These are phyloP conservation scores for Fusarium circinatum DNA, from an alignment of 2,329 filamentous ascomycete species.

Conservation along the genomic window DNA sequence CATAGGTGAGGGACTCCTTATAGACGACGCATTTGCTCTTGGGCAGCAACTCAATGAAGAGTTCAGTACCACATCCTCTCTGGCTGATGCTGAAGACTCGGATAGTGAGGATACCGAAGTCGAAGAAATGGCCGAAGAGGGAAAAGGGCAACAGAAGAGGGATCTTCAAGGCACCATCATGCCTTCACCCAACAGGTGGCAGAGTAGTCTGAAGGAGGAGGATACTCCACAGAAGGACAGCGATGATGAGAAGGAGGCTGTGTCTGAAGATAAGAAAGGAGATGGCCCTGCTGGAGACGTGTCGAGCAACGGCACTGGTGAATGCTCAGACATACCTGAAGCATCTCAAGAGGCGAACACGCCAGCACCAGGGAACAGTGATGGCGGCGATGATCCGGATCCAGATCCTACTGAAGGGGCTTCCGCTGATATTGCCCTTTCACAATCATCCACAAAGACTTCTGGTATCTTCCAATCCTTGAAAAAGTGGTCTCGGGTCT, in stretches of 20 bases:
- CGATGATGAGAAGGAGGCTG: background rate
- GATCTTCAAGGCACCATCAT: background rate
- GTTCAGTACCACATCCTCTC: background rate
- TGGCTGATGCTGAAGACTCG: background rate
- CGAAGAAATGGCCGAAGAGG: background rate
- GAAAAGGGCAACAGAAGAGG: background rate
- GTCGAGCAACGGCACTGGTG: background rate
- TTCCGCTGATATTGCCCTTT: background rate
- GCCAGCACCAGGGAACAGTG: background rate
- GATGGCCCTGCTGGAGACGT: background rate
- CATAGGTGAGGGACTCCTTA: background rate
- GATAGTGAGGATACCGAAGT: background rate
- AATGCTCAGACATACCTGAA: background rate
- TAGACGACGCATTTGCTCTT: background rate
- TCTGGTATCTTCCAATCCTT: background rate
- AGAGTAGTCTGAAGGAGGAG: background rate
- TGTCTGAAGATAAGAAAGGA: background rate
- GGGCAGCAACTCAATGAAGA: constrained; percentile 1
- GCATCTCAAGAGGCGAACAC: background rate
- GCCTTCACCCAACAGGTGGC: background rate
- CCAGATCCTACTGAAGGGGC: background rate
- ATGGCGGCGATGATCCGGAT: background rate
- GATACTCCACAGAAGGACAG: background rate
- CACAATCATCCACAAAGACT: background rate
- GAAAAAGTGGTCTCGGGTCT: too few species aligned